These are phyloP conservation scores for Sanguinoderma infundibulare DNA, from an alignment of 1,284 basidiomycete species.

Conservation along the genomic window DNA sequence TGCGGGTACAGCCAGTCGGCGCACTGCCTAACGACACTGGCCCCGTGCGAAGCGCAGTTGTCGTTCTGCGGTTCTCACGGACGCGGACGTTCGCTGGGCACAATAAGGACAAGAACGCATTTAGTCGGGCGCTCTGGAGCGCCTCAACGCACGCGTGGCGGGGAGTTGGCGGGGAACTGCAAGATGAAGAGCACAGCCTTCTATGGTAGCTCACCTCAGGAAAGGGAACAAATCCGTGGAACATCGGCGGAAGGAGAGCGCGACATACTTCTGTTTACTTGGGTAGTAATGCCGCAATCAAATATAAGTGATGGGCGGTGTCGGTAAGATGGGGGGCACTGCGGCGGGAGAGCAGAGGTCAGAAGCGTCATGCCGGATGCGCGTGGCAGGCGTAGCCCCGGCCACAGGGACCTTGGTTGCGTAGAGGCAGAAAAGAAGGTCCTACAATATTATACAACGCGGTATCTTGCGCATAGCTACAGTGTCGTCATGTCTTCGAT, in stretches of 20 bases:
- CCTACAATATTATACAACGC: background rate
- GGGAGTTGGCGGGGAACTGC: too few species aligned
- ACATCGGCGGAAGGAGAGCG: too few species aligned
- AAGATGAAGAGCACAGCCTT: background rate
- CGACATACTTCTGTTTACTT: too few species aligned
- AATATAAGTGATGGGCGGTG: too few species aligned
- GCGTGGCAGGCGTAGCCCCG: too few species aligned
- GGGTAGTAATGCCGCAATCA: too few species aligned
- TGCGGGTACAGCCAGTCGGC: background rate
- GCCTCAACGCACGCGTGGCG: background rate
- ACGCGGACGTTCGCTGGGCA: background rate
- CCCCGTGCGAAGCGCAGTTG: background rate
- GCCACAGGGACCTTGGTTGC: background rate
- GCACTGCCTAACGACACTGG: background rate
- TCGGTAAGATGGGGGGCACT: too few species aligned
- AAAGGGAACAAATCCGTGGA: background rate
- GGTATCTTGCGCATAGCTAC: background rate
- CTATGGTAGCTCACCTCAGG: background rate
- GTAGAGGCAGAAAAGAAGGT: background rate
- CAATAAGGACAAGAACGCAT: background rate
- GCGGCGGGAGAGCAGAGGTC: too few species aligned
- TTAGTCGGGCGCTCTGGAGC: background rate
- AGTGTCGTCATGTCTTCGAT: conserved; percentile 13
- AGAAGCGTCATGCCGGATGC: too few species aligned
- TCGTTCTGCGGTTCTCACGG: background rate